Evolutionary conservation across 129 eudicot species (phyloP).

Genomic region (Centrapalus pauciflorus): DNA sequence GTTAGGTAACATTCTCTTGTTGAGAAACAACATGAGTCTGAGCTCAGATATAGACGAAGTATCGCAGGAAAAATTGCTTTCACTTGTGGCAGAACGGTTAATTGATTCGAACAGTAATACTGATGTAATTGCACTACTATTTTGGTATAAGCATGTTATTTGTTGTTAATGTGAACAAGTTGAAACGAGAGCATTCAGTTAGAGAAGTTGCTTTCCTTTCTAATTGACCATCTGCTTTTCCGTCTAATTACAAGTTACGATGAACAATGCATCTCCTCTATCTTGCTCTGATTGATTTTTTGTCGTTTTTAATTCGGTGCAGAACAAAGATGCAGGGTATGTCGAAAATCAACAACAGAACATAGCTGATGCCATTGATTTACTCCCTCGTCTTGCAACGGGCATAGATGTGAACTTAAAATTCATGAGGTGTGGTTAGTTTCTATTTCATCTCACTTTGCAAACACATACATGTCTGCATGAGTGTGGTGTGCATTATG

Average conservation of each 20-base stretch:
- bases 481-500: background rate
- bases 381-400: constrained; percentile 89
- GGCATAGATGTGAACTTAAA: constrained; percentile 93
- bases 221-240: background rate
- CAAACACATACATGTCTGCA: background rate
- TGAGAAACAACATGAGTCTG: constrained; percentile 73
- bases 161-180: background rate
- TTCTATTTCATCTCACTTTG: constrained; percentile 2
- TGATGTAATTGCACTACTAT: constrained; percentile 37
- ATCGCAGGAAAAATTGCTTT: constrained; percentile 86
- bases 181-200: constrained; percentile 4
- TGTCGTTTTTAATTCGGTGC: constrained; percentile 21
- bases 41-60: constrained; percentile 71
- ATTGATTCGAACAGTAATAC: constrained; percentile 78
- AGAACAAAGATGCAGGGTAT: constrained; percentile 89
- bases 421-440: constrained; percentile 53
- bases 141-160: background rate
- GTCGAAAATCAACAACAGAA: constrained; percentile 86
- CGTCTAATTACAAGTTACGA: background rate
- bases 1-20: constrained; percentile 71
- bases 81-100: constrained; percentile 80
- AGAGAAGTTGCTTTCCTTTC: background rate
- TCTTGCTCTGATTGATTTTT: background rate
- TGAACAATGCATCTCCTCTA: background rate
- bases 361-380: constrained; percentile 84